A percentile compares a stretch with the other conserved stretches of the same genome.
These are phyloP conservation scores for Alternaria metachromatica DNA, from an alignment of 2,329 filamentous ascomycete genomes.

Conservation along the genomic window DNA sequence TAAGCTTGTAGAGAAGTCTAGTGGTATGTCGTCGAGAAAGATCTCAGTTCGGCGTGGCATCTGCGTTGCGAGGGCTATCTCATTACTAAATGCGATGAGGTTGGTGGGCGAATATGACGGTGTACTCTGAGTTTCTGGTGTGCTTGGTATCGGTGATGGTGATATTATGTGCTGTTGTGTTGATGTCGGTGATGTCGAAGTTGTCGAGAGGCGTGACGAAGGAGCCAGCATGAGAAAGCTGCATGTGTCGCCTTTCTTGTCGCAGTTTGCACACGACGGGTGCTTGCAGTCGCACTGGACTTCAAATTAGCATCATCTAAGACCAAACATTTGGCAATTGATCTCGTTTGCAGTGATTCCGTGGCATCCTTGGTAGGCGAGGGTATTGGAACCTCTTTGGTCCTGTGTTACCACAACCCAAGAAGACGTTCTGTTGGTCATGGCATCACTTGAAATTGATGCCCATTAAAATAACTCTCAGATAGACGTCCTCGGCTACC, in stretches of 20 bases:
- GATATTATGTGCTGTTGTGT: slow-evolving; percentile 6
- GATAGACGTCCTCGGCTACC: neutral
- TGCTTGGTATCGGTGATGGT: slow-evolving; percentile 5
- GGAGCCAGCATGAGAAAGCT: slow-evolving; percentile 44
- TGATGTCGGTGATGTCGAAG: slow-evolving; percentile 10
- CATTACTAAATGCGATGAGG: slow-evolving; percentile 6
- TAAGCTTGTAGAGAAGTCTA: neutral
- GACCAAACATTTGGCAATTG: neutral
- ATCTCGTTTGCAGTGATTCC: neutral
- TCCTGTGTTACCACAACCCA: neutral
- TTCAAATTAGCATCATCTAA: slow-evolving; percentile 19
- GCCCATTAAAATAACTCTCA: neutral
- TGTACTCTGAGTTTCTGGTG: neutral
- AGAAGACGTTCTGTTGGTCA: neutral
- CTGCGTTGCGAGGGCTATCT: slow-evolving; percentile 13
- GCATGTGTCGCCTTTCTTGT: slow-evolving; percentile 40
- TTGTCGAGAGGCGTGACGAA: slow-evolving; percentile 35
- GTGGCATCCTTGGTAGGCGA: neutral
- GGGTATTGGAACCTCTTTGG: neutral
- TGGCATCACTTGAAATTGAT: neutral
- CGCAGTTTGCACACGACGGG: slow-evolving; percentile 42
- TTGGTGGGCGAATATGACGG: slow-evolving; percentile 1
- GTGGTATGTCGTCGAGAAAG: neutral
- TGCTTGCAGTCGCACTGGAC: slow-evolving; percentile 43
- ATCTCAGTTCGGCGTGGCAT: slow-evolving; percentile 19